Base-by-base conservation (phyloP, 225 moss, liverwort and hornwort genomes). In the Pseudisothecium myosuroides region DNA sequence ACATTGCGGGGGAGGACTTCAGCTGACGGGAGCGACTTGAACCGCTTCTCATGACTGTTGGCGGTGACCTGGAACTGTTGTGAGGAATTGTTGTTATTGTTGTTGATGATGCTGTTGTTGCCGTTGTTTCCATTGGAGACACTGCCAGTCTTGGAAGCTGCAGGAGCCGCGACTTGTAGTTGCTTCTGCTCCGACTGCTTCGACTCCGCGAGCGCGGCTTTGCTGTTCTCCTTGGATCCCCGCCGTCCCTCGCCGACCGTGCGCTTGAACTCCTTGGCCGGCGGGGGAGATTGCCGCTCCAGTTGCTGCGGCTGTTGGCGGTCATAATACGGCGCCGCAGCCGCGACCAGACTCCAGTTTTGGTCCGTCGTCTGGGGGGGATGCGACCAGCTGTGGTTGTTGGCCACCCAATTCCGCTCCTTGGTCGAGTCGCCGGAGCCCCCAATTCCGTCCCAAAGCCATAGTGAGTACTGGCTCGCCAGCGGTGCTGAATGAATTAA, bases 1-100 rank as follows among this genome's bases (percentile, higher is more conserved):
- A 96, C 97, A 86, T 96, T 94, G 55, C 98, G 94, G 65, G 98
- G 97, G 56, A 98, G 98, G 91, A 98, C 96, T 93, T 98, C 98
- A 17, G 97, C 96, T 6, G 97, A 95, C 49, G 98, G 98, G 29
- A 98, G 90, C 28, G 98, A 98, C 84, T 97, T 98, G 86, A 98
- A 97, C 49, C 98, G 94, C 94, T 98, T 98, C 91, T 98, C 98
- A 76, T 96, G 97, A 89, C 90, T 96, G 81, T 90, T 97, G 83
- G 93, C 93, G 29, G 97, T 92, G 62, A 95, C 91, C 86, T 98
- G 97, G 86, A 96, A 96, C 24, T 95, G 97, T 80, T 86, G 86
- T 16, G 86, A 77, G n/a, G 86, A 50, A 27, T n/a, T 76, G 78
- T 29, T 47, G 82, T 5, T 74, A 93, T 37, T n/a, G 88, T 31